Conservation (phyloP, 768 basidiomycete species). For the Termitomyces sp. region DNA sequence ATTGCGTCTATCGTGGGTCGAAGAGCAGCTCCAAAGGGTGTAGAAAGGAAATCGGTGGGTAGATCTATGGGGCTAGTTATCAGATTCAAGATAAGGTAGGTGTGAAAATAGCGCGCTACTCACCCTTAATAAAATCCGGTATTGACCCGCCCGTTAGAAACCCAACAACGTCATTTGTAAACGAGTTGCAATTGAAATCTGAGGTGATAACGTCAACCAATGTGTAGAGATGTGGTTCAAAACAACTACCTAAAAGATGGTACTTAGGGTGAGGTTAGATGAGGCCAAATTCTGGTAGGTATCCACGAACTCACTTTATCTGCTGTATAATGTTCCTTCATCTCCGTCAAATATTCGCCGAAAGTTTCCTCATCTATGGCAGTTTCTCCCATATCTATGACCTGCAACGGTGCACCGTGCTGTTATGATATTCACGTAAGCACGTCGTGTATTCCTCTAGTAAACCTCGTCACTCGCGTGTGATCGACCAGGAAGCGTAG, state of each 20-base stretch:
- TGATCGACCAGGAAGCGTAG: slow-evolving; percentile 70
- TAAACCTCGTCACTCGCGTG: slow-evolving; percentile 51
- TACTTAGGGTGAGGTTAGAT: slow-evolving; percentile 45
- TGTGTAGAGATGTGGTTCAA: background rate
- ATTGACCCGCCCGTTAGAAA: slow-evolving; percentile 84
- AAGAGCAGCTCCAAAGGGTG: slow-evolving; percentile 81
- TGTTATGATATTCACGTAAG: slow-evolving; percentile 21
- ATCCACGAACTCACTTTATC: slow-evolving; percentile 58
- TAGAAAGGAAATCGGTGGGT: slow-evolving; percentile 81
- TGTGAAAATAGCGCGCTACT: background rate
- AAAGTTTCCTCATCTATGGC: slow-evolving; percentile 82
- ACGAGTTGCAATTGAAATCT: slow-evolving; percentile 96
- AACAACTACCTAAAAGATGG: slow-evolving; percentile 63
- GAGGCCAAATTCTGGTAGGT: background rate
- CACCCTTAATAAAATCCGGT: slow-evolving; percentile 78
- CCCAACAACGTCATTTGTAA: slow-evolving; percentile 83
- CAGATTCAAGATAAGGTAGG: background rate
- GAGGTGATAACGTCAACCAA: background rate
- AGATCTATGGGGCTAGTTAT: slow-evolving; percentile 41
- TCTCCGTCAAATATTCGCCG: slow-evolving; percentile 71
- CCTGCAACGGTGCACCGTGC: slow-evolving; percentile 71
- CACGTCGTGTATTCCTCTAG: background rate
- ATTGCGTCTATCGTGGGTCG: slow-evolving; percentile 90
- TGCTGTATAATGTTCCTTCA: slow-evolving; percentile 79
- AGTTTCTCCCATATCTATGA: slow-evolving; percentile 75